Evolutionary conservation across 306 rosid species (phyloP).

Genomic region (Hylodesmum podocarpum): DNA sequence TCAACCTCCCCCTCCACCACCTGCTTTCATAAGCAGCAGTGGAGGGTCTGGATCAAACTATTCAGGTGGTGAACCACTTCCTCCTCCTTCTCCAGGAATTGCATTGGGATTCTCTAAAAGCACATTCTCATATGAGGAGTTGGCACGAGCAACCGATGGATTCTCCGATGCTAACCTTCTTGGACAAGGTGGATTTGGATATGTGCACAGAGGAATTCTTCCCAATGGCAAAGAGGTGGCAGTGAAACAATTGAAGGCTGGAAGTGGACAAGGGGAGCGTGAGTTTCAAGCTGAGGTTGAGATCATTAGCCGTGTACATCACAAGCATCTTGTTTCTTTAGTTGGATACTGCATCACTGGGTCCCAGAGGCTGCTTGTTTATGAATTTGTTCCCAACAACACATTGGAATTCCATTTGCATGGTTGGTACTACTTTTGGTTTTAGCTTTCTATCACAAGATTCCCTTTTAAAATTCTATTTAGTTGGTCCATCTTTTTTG

Average conservation of each 20-base stretch:
- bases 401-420: constrained; percentile 94
- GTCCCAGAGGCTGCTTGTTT: constrained; percentile 76
- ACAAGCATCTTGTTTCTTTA: constrained; percentile 90
- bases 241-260: constrained; percentile 88
- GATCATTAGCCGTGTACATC: constrained; percentile 96
- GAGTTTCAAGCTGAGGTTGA: constrained; percentile 98
- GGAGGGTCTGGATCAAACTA: constrained; percentile 89
- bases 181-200: constrained; percentile 98
- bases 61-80: constrained; percentile 70
- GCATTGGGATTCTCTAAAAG: constrained; percentile 69
- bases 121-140: constrained; percentile 74
- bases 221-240: constrained; percentile 98
- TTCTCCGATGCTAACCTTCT: constrained; percentile 95
- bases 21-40: constrained; percentile 65
- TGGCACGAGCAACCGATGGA: constrained; percentile 90
- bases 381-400: constrained; percentile 84
- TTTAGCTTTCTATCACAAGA: not conserved
- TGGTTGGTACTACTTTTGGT: constrained; percentile 45
- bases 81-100: constrained; percentile 76
- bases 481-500: constrained; percentile 24
- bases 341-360: constrained; percentile 94
- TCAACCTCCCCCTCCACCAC: constrained; percentile 50
- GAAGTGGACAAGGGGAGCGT: constrained; percentile 98
- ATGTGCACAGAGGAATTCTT: constrained; percentile 86
- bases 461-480: not conserved